Evolutionary conservation across 768 basidiomycete species (phyloP), one percentile per base, ranked within the genome.

Genomic region (Trametes sanguinea): DNA sequence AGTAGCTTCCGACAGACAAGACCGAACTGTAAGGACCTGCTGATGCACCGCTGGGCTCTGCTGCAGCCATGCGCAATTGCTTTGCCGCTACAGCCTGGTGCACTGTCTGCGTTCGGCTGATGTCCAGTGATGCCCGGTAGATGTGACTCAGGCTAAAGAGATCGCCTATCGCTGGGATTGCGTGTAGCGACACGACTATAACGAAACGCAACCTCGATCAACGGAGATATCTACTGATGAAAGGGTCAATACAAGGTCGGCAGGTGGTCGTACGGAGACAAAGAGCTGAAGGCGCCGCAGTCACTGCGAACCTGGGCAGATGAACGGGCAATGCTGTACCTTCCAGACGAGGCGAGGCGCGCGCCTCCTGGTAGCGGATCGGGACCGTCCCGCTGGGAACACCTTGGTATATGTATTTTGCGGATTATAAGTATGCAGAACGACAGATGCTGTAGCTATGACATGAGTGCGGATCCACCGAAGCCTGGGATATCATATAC

Each of bases 341-440:
- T 8, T 39, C 13, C 14, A 16, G 4, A 3, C 42, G 30, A 33
- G 2, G 11, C 30, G 48, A 47, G 16, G 45, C 54, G 45, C 44
- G 54, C 54, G 54, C 45, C 42, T 43, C 39, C 22, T 22, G 22
- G 39, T 1, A 47, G 27, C 46, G 11, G 46, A 47, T 27, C 8
- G 2, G 11, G 2, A 11, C 11, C 29, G 9, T 32, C 29, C 48
- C 48, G 14, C 48, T 37, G 48, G 8, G 13, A 45, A 47, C 42
- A 43, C 32, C 32, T 22, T 59, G 57, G 57, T 59, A 59, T 59
- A 59, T 63, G 50, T 63, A 63, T 64, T 64, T 64, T 59, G 57
- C 53, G 53, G 47, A 50, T 63, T 59, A 54, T 40, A 32, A 51
- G 57, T 50, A 57, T 55, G 62, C 62, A 57, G 48, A 43, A 46